phyloP scores from a whole-genome alignment of 2,329 filamentous ascomycete genomes.

The Fusarium zealandicum region DNA sequence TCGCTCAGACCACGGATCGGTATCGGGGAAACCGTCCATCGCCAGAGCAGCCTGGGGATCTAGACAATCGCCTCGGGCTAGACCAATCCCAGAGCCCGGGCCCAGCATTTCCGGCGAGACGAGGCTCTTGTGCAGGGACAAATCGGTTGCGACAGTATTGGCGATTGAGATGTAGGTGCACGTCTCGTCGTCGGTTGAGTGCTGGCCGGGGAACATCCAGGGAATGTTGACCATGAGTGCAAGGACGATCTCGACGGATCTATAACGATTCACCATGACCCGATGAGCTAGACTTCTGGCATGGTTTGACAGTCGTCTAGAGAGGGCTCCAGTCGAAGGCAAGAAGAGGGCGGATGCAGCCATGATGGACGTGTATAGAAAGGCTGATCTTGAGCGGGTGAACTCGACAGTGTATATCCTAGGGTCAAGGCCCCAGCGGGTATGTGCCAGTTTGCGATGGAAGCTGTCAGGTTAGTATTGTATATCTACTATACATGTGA shows the following conservation, averaged over 20 bases:
- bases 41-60: conserved; percentile 69
- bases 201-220: conserved; percentile 74
- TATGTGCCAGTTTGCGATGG: conserved; percentile 73
- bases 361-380: conserved; percentile 75
- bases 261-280: conserved; percentile 66
- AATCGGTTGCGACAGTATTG: conserved; percentile 71
- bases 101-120: conserved; percentile 59
- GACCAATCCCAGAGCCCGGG: conserved; percentile 52
- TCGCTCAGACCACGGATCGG: conserved; percentile 66
- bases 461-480: conserved; percentile 56
- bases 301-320: conserved; percentile 70
- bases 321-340: conserved; percentile 68
- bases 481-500: background rate
- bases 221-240: conserved; percentile 80
- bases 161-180: conserved; percentile 75
- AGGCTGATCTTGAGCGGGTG: conserved; percentile 71
- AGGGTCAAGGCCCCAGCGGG: conserved; percentile 76
- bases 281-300: conserved; percentile 67
- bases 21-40: conserved; percentile 71
- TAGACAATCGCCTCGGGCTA: conserved; percentile 73
- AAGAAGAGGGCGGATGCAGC: conserved; percentile 73
- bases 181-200: conserved; percentile 76
- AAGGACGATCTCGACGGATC: conserved; percentile 76
- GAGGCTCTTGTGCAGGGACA: conserved; percentile 74
- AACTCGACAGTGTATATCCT: conserved; percentile 70